Percentiles rank a stretch among this genome's conserved stretches.
phyloP scores from a whole-genome alignment of 31 red algal species.

The Endocladia muricata region DNA sequence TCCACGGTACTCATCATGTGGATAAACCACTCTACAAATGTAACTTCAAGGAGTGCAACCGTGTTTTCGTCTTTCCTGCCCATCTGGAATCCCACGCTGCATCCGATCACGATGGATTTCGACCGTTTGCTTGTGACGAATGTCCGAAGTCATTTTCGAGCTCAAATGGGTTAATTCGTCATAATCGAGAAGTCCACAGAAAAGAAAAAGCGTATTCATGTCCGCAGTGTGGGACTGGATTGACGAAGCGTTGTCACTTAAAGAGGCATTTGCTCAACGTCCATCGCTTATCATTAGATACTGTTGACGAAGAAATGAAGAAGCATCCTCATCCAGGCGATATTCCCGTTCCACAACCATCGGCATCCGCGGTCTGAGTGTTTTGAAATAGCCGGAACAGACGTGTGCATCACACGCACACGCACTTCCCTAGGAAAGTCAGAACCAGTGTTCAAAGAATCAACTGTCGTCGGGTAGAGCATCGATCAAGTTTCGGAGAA shows the following conservation, averaged over 20 bases:
- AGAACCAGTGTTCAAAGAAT: too few species aligned
- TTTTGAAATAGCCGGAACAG: too few species aligned
- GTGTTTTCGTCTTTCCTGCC: slow-evolving; percentile 27
- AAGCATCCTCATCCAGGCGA: slow-evolving; percentile 47
- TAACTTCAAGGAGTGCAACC: slow-evolving; percentile 20
- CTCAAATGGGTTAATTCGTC: slow-evolving; percentile 30
- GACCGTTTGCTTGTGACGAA: slow-evolving; percentile 23
- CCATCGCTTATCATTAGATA: slow-evolving; percentile 32
- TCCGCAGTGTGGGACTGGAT: slow-evolving; percentile 7
- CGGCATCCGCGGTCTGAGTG: too few species aligned
- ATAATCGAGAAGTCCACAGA: slow-evolving; percentile 36
- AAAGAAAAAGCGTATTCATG: slow-evolving; percentile 27
- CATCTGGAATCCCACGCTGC: slow-evolving; percentile 44
- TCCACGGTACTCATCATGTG: slow-evolving; percentile 20
- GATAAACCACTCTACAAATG: not conserved
- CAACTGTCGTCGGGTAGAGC: too few species aligned
- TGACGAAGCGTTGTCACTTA: slow-evolving; percentile 36
- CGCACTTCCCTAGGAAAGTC: too few species aligned
- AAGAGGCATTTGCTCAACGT: slow-evolving; percentile 52
- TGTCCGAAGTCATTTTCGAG: slow-evolving; percentile 46
- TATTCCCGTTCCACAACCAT: too few species aligned
- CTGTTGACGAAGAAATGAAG: slow-evolving; percentile 52
- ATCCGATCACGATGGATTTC: slow-evolving; percentile 13
- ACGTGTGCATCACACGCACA: too few species aligned
- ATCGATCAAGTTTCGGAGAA: too few species aligned